phyloP scores from a whole-genome alignment of 805 yeast genomes.

The Wickerhamiella australiensis region DNA sequence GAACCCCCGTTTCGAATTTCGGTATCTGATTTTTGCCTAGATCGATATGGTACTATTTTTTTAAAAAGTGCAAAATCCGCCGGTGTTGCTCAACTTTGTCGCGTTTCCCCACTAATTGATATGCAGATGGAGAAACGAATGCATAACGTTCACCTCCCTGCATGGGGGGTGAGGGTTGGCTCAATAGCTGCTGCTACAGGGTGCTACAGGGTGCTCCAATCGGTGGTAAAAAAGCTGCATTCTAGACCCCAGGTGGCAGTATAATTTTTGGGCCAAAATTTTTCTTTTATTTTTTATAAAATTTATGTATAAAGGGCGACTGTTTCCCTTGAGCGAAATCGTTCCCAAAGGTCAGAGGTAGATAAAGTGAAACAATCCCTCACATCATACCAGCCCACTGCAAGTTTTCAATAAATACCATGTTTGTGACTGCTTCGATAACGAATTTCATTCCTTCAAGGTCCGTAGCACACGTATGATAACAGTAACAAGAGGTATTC shows the following conservation, averaged over 20 bases:
- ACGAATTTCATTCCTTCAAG: constrained; percentile 80
- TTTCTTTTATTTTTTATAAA: too few relatives aligned
- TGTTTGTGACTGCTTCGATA: constrained; percentile 81
- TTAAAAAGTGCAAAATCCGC: too few relatives aligned
- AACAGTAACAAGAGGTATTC: constrained; percentile 72
- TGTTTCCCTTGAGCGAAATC: too few relatives aligned
- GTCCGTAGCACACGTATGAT: constrained; percentile 93
- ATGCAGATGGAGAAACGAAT: not conserved
- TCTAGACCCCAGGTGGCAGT: too few relatives aligned
- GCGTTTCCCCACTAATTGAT: not conserved
- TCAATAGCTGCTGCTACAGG: not conserved
- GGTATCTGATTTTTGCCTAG: too few relatives aligned
- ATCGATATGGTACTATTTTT: too few relatives aligned
- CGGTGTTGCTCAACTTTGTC: not conserved
- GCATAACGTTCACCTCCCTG: not conserved
- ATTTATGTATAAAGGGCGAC: too few relatives aligned
- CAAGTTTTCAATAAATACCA: constrained; percentile 73
- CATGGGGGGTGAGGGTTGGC: too few relatives aligned
- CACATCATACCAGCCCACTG: constrained; percentile 24
- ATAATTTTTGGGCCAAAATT: too few relatives aligned
- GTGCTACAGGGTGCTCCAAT: not conserved
- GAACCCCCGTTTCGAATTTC: too few relatives aligned
- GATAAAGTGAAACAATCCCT: not conserved
- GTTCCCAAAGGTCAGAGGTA: too few relatives aligned
- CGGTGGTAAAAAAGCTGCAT: too few relatives aligned